phyloP scores from a whole-genome alignment of 1,284 basidiomycete genomes.

The Puccinia triticina region DNA sequence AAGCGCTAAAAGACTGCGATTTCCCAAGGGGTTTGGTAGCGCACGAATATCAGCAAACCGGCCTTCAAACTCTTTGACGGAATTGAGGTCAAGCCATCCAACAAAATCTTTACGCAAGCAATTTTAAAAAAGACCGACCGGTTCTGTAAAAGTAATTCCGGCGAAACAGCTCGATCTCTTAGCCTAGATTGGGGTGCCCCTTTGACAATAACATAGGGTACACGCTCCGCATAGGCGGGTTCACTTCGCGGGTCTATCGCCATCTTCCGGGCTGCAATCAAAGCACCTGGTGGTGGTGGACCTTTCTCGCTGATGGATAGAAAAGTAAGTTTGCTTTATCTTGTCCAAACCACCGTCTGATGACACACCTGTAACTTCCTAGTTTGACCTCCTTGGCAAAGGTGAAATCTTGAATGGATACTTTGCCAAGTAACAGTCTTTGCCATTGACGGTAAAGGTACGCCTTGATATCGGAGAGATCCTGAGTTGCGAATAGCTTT shows the following conservation, averaged over 20 bases:
- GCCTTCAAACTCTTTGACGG: neutral
- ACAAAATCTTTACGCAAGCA: neutral
- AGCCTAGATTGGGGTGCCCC: slow-evolving; percentile 72
- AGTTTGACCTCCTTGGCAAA: slow-evolving; percentile 91
- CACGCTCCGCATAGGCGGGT: slow-evolving; percentile 86
- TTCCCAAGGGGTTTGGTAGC: neutral
- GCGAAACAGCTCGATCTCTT: slow-evolving; percentile 78
- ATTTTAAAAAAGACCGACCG: slow-evolving; percentile 63
- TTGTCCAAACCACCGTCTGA: neutral
- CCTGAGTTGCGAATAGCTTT: slow-evolving; percentile 82
- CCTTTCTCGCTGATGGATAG: slow-evolving; percentile 69
- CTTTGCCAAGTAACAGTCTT: slow-evolving; percentile 77
- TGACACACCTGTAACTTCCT: slow-evolving; percentile 78
- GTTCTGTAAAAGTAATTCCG: slow-evolving; percentile 75
- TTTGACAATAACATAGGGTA: slow-evolving; percentile 83
- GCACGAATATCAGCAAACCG: neutral
- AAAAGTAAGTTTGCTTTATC: neutral
- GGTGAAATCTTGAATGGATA: slow-evolving; percentile 85
- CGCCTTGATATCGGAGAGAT: slow-evolving; percentile 83
- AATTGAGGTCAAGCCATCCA: neutral
- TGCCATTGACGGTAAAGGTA: slow-evolving; percentile 85
- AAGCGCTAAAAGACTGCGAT: slow-evolving; percentile 67
- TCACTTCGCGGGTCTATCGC: slow-evolving; percentile 78
- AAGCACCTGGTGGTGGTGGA: slow-evolving; percentile 84
- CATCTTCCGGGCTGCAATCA: slow-evolving; percentile 77